A percentile compares a stretch with the other conserved stretches of the same genome.
Conservation (phyloP, 1,284 basidiomycete species). For the Cutaneotrichosporon arboriforme region DNA sequence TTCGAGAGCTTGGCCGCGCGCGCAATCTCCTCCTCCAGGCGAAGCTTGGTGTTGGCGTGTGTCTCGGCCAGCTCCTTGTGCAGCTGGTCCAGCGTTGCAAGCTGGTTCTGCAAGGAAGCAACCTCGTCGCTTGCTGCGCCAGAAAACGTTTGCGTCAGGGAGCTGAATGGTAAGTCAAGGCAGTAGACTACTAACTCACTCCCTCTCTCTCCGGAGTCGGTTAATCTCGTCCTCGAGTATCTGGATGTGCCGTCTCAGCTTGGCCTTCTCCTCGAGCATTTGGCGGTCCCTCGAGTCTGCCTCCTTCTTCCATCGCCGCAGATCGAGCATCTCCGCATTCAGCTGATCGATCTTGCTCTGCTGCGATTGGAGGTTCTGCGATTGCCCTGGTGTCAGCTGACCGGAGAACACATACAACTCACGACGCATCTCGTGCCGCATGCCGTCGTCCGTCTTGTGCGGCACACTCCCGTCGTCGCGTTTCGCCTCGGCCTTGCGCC, state of each 20-base stretch:
- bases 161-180: slow-evolving; percentile 18
- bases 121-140: slow-evolving; percentile 20
- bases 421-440: slow-evolving; percentile 39
- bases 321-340: slow-evolving; percentile 33
- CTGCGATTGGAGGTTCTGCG: slow-evolving; percentile 29
- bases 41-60: slow-evolving; percentile 28
- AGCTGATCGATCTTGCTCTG: slow-evolving; percentile 31
- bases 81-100: slow-evolving; percentile 32
- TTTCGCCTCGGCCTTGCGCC: slow-evolving; percentile 22
- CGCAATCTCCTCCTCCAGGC: slow-evolving; percentile 26
- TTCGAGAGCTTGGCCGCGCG: slow-evolving; percentile 29
- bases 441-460: slow-evolving; percentile 24
- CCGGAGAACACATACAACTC: slow-evolving; percentile 11
- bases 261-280: slow-evolving; percentile 28
- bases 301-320: slow-evolving; percentile 40
- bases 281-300: slow-evolving; percentile 31
- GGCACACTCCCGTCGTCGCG: slow-evolving; percentile 20
- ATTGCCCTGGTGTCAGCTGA: slow-evolving; percentile 30
- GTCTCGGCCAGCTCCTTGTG: slow-evolving; percentile 30
- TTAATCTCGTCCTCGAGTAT: slow-evolving; percentile 38
- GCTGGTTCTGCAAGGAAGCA: slow-evolving; percentile 30
- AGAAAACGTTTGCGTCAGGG: slow-evolving; percentile 39
- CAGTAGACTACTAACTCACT: slow-evolving; percentile 28
- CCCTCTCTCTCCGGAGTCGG: slow-evolving; percentile 41
- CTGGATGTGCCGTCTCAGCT: slow-evolving; percentile 32